Conservation (phyloP, 768 basidiomycete genomes). For the Leucocoprinus birnbaumii region DNA sequence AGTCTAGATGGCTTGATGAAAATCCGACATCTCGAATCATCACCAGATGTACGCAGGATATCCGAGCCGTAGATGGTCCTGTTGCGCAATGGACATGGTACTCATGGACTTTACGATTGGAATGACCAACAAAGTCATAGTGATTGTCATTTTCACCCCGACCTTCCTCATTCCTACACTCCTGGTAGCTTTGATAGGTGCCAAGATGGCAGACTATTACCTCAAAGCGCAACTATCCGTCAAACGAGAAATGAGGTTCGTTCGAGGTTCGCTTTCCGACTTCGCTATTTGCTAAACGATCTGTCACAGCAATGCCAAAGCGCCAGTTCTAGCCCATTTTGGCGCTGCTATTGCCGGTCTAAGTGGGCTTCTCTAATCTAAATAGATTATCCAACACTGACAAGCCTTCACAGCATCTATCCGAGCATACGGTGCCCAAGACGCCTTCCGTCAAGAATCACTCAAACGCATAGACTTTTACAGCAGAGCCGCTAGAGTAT, state of each 20-base stretch:
- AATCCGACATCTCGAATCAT: conserved; percentile 54
- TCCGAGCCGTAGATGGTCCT: conserved; percentile 50
- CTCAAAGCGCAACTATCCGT: conserved; percentile 44
- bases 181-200: conserved; percentile 38
- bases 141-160: conserved; percentile 42
- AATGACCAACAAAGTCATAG: conserved; percentile 41
- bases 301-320: conserved; percentile 22
- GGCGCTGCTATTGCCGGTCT: conserved; percentile 50
- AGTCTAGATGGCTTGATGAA: conserved; percentile 43
- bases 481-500: conserved; percentile 39
- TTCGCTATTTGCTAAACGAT: conserved; percentile 20
- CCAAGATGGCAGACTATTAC: conserved; percentile 40
- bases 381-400: background rate
- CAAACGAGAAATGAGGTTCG: conserved; percentile 45
- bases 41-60: conserved; percentile 65
- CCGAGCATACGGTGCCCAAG: conserved; percentile 64
- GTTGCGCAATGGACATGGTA: conserved; percentile 25
- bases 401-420: conserved; percentile 41
- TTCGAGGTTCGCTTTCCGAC: conserved; percentile 16
- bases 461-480: conserved; percentile 54
- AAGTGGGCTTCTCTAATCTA: conserved; percentile 25
- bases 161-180: conserved; percentile 45
- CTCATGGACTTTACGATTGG: conserved; percentile 27
- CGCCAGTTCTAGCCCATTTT: conserved; percentile 43
- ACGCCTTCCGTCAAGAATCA: conserved; percentile 43